These are phyloP conservation scores for Hemerocallis citrina DNA, from an alignment of 106 monocot species.

Conservation along the genomic window DNA sequence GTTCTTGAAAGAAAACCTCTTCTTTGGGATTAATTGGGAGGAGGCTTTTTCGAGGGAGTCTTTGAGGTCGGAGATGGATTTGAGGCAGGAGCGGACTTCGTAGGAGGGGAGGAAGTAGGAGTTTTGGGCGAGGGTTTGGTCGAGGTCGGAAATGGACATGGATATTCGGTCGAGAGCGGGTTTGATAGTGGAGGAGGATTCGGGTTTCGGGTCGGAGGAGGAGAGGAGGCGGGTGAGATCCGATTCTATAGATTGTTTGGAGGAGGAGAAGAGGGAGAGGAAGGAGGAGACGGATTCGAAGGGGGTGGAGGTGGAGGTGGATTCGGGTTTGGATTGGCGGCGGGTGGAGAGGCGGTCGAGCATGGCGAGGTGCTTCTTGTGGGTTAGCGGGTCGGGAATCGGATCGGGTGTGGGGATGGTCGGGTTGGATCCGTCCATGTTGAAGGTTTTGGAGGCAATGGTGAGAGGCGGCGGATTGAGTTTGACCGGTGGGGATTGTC, in stretches of 20 bases:
- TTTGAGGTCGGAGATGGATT: constrained; percentile 38
- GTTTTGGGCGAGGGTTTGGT: constrained; percentile 60
- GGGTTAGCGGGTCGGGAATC: constrained; percentile 12
- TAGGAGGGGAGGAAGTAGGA: constrained; percentile 78
- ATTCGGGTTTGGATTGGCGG: constrained; percentile 8
- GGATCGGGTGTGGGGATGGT: no score
- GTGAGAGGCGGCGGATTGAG: no score
- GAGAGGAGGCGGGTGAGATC: constrained; percentile 23
- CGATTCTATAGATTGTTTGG: constrained; percentile 49
- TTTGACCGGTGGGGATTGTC: no score
- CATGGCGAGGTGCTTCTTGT: constrained; percentile 61
- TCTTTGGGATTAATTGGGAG: constrained; percentile 32
- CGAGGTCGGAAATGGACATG: constrained; percentile 54
- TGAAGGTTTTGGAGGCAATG: no score
- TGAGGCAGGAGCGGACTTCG: constrained; percentile 49
- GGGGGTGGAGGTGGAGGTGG: no score
- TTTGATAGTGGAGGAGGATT: constrained; percentile 11
- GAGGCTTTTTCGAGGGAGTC: constrained; percentile 24
- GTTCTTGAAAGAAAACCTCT: constrained; percentile 59
- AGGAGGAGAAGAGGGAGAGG: constrained; percentile 52
- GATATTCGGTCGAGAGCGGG: constrained; percentile 44
- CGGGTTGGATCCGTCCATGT: no score
- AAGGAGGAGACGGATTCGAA: constrained; percentile 48
- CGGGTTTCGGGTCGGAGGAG: constrained; percentile 11
- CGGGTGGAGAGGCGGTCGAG: constrained; percentile 61